Conservation (phyloP, 2,329 filamentous ascomycete genomes). For the Calonectria pseudoreteaudii region DNA sequence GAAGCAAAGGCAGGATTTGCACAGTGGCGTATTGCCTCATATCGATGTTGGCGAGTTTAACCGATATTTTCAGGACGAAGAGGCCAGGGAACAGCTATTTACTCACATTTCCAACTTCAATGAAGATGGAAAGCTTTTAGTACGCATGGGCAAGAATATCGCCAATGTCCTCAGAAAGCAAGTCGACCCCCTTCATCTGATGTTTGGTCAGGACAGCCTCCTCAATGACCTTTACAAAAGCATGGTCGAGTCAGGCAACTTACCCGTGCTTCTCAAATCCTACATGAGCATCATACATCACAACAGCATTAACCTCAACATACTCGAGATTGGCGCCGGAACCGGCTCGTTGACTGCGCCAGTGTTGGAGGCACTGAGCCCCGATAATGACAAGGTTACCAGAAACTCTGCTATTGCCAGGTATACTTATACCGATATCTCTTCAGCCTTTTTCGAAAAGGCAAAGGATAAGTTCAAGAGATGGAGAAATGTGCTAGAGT, state of each 20-base stretch:
- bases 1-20: not conserved
- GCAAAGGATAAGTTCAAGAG: conserved; percentile 31
- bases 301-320: conserved; percentile 5
- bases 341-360: not conserved
- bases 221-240: conserved; percentile 13
- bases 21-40: not conserved
- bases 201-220: conserved; percentile 13
- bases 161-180: not conserved
- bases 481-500: conserved; percentile 25
- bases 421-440: conserved; percentile 57
- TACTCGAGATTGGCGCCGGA: conserved; percentile 17
- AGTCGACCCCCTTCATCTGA: conserved; percentile 10
- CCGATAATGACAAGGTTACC: not conserved
- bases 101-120: not conserved
- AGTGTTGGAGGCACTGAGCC: not conserved
- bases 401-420: conserved; percentile 35
- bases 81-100: not conserved
- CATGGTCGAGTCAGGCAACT: not conserved
- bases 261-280: not conserved
- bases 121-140: conserved; percentile 13
- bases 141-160: not conserved
- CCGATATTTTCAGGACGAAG: not conserved
- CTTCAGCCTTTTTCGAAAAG: conserved; percentile 46
- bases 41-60: not conserved
- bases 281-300: conserved; percentile 3